phyloP scores from a whole-genome alignment of 1,284 basidiomycete species.

The Ganoderma meredithae region DNA sequence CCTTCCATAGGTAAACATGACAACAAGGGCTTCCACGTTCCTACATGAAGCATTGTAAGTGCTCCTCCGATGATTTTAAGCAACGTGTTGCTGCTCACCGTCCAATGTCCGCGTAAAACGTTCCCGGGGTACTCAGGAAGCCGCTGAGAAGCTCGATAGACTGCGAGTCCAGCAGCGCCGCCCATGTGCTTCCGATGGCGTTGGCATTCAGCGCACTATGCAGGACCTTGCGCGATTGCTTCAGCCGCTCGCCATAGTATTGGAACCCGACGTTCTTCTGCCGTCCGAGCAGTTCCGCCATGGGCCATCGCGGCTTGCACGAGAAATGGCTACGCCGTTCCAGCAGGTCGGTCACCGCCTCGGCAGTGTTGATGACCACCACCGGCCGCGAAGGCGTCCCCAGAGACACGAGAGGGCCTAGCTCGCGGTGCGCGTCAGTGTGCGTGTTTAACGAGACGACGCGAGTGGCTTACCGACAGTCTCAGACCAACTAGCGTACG shows the following conservation, averaged over 20 bases:
- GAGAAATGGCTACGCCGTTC: constrained; percentile 21
- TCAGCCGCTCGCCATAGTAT: constrained; percentile 24
- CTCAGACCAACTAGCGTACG: constrained; percentile 11
- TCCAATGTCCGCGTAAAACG: neutral
- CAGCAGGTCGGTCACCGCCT: constrained; percentile 14
- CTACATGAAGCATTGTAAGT: neutral
- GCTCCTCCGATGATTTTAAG: no score
- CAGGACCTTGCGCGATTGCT: constrained; percentile 18
- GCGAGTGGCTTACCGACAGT: neutral
- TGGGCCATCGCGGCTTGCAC: constrained; percentile 23
- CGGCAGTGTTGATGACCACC: constrained; percentile 16
- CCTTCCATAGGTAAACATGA: constrained; percentile 17
- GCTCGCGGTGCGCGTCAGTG: neutral
- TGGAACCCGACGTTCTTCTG: constrained; percentile 27
- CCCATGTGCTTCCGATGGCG: constrained; percentile 12
- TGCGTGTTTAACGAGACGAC: neutral
- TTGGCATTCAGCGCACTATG: constrained; percentile 14
- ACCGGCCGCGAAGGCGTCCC: constrained; percentile 2
- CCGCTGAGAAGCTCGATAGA: neutral
- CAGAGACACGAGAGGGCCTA: constrained; percentile 9
- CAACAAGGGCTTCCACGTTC: constrained; percentile 13
- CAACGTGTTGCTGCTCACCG: neutral
- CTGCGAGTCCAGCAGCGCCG: constrained; percentile 1
- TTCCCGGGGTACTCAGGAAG: neutral
- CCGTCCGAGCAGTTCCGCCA: constrained; percentile 26